Percentiles rank a stretch among this genome's conserved stretches.
Evolutionary conservation across 2,329 filamentous ascomycete species (phyloP).

Genomic region (Claviceps pusilla): DNA sequence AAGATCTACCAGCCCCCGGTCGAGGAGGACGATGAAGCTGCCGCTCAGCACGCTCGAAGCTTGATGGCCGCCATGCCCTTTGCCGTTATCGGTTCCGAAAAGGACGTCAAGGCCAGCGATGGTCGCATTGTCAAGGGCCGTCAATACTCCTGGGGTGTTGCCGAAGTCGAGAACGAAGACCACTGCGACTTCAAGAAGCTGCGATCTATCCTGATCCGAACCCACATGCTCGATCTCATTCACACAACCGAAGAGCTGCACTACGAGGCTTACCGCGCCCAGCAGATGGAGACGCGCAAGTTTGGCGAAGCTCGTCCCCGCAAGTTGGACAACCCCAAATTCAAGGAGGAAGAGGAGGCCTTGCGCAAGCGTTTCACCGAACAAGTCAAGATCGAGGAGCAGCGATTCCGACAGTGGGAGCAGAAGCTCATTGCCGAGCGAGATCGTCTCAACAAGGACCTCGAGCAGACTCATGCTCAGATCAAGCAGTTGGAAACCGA

Average conservation of each 20-base stretch:
- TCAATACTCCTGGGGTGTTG: slow-evolving; percentile 98
- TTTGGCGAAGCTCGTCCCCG: slow-evolving; percentile 93
- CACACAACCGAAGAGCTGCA: slow-evolving; percentile 98
- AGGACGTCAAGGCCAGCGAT: slow-evolving; percentile 93
- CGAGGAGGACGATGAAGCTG: slow-evolving; percentile 95
- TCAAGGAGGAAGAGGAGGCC: slow-evolving; percentile 99
- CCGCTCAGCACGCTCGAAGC: slow-evolving; percentile 84
- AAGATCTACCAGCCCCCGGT: slow-evolving; percentile 98
- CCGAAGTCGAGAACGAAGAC: slow-evolving; percentile 98
- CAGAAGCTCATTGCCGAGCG: slow-evolving; percentile 99
- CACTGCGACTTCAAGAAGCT: slow-evolving; percentile 99
- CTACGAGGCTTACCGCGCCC: slow-evolving; percentile 97
- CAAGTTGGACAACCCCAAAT: slow-evolving; percentile 99
- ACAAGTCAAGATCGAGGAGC: slow-evolving; percentile 99
- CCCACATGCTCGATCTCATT: slow-evolving; percentile 98
- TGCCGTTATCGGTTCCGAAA: slow-evolving; percentile 96
- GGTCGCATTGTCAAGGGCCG: slow-evolving; percentile 96
- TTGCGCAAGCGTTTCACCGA: slow-evolving; percentile 98
- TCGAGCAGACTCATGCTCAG: slow-evolving; percentile 90
- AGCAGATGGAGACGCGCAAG: slow-evolving; percentile 99
- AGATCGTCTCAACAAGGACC: slow-evolving; percentile 98
- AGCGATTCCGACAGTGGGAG: slow-evolving; percentile 98
- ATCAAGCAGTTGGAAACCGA: slow-evolving; percentile 88
- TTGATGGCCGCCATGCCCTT: slow-evolving; percentile 97
- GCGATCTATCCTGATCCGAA: slow-evolving; percentile 93